phyloP scores from a whole-genome alignment of 1,139 yeast genomes.

The Protomyces pachydermus region DNA sequence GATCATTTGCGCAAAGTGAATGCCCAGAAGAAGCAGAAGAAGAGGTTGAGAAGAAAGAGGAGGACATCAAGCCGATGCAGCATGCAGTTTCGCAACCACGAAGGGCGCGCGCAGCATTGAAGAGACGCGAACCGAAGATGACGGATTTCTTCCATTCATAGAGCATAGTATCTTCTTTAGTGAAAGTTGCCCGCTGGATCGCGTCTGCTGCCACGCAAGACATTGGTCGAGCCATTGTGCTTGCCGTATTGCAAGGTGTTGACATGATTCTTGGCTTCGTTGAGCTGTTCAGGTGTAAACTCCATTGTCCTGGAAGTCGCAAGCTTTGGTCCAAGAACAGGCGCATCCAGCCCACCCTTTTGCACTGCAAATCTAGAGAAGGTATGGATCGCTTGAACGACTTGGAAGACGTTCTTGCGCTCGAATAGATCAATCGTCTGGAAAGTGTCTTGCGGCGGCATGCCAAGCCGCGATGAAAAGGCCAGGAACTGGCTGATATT shows the following conservation, averaged over 20 bases:
- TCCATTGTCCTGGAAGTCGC: conserved; percentile 35
- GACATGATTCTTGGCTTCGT: conserved; percentile 47
- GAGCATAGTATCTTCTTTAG: not conserved
- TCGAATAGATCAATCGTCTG: conserved; percentile 79
- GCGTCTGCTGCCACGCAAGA: conserved; percentile 13
- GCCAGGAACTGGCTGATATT: conserved; percentile 68
- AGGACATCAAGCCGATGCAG: not conserved
- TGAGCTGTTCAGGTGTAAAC: conserved; percentile 35
- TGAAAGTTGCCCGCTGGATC: conserved; percentile 28
- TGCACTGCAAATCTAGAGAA: conserved; percentile 59
- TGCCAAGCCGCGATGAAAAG: conserved; percentile 57
- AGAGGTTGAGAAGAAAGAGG: not conserved
- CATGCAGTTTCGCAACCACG: conserved; percentile 10
- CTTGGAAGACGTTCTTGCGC: conserved; percentile 69
- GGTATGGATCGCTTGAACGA: conserved; percentile 65
- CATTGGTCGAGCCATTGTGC: conserved; percentile 8
- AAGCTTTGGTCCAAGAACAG: conserved; percentile 47
- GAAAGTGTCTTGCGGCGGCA: conserved; percentile 78
- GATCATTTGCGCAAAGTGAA: not conserved
- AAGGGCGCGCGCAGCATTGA: conserved; percentile 7
- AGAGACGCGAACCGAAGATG: conserved; percentile 9
- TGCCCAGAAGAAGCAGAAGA: not conserved
- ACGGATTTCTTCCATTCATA: conserved; percentile 14
- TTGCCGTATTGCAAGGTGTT: conserved; percentile 54
- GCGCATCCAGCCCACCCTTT: conserved; percentile 47